These are phyloP conservation scores for Paecilomyces niveus DNA, from an alignment of 2,329 filamentous ascomycete species.

Conservation along the genomic window DNA sequence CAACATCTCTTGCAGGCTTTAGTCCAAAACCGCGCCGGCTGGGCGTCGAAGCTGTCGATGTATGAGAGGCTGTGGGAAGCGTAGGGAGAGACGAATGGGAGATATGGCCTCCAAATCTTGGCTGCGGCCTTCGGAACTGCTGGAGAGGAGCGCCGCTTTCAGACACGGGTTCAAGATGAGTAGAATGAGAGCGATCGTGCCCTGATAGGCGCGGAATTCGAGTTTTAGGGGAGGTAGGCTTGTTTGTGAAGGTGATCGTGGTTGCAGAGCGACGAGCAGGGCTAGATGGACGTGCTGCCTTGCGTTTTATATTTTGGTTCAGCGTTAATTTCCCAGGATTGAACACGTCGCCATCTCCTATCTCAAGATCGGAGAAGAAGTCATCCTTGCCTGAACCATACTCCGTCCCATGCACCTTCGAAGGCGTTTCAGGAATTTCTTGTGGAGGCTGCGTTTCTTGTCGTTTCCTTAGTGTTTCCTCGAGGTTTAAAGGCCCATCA, in stretches of 20 bases:
- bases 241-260: constrained; percentile 86
- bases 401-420: constrained; percentile 12
- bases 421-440: constrained; percentile 22
- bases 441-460: constrained; percentile 42
- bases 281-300: constrained; percentile 61
- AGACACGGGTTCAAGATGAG: constrained; percentile 78
- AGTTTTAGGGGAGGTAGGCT: constrained; percentile 52
- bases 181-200: constrained; percentile 65
- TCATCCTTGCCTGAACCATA: constrained; percentile 52
- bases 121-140: constrained; percentile 57
- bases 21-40: constrained; percentile 52
- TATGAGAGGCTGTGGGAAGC: constrained; percentile 53
- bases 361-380: constrained; percentile 77
- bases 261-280: constrained; percentile 66
- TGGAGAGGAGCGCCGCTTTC: constrained; percentile 72
- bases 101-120: constrained; percentile 58
- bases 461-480: constrained; percentile 66
- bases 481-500: constrained; percentile 73
- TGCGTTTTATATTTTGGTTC: constrained; percentile 87
- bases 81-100: constrained; percentile 62
- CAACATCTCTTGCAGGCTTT: constrained; percentile 27
- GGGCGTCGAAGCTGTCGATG: constrained; percentile 53
- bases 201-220: constrained; percentile 71
- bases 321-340: constrained; percentile 72
- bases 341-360: constrained; percentile 77